Conservation (phyloP, 805 yeast species). For the Candida lessepsii region DNA sequence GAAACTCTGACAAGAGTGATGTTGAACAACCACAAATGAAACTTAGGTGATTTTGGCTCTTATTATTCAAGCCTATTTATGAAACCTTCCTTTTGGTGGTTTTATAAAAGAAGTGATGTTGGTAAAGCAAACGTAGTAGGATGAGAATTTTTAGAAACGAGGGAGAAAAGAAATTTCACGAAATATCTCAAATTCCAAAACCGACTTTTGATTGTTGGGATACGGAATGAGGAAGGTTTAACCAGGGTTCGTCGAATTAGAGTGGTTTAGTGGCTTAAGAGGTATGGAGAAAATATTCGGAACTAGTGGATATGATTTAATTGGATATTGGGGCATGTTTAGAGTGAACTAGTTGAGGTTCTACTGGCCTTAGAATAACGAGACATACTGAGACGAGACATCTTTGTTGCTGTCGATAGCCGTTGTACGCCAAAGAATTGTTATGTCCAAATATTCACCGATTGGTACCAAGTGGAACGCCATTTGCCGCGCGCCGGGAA, state of each 20-base stretch:
- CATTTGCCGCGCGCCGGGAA: too few species aligned
- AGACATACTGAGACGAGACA: slow-evolving; percentile 5
- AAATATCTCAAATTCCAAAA: slow-evolving; percentile 2
- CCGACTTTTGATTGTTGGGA: background rate
- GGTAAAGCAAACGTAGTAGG: slow-evolving; percentile 5
- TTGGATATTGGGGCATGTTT: too few species aligned
- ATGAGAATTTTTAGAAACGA: slow-evolving; percentile 7
- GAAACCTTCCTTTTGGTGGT: background rate
- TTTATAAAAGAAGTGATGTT: background rate
- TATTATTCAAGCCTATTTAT: background rate
- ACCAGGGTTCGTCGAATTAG: background rate
- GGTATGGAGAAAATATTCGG: background rate
- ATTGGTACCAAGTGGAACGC: too few species aligned
- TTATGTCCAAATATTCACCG: too few species aligned
- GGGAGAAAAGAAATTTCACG: slow-evolving; percentile 6
- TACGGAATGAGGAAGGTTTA: background rate
- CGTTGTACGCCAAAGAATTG: too few species aligned
- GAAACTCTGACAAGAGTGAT: too few species aligned
- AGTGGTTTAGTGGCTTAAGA: background rate
- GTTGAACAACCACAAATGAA: too few species aligned
- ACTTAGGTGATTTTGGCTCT: background rate
- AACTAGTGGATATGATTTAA: background rate
- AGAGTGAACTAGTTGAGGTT: too few species aligned
- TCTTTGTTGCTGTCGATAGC: background rate
- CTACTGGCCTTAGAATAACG: too few species aligned